phyloP scores from a whole-genome alignment of 495 filamentous ascomycete species.

The Penicillium arizonense region DNA sequence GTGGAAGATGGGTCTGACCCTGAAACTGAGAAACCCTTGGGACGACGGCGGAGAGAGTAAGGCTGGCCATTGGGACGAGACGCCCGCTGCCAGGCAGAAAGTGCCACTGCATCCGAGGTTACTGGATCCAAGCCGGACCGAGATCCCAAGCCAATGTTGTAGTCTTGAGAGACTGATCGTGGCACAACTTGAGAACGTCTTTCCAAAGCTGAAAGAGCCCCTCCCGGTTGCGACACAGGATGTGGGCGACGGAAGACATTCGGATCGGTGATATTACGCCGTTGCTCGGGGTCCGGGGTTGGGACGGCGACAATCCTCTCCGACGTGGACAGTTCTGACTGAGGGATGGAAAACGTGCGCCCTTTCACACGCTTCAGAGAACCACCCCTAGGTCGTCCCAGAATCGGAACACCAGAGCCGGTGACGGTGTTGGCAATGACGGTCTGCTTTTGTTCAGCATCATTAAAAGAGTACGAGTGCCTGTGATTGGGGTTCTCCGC shows the following conservation, averaged over 20 bases:
- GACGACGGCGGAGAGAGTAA: conserved; percentile 34
- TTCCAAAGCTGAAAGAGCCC: conserved; percentile 10
- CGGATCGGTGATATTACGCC: conserved; percentile 45
- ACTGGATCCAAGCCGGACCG: conserved; percentile 18
- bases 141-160: conserved; percentile 17
- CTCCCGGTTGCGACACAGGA: conserved; percentile 18
- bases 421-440: conserved; percentile 24
- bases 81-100: conserved; percentile 26
- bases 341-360: conserved; percentile 34
- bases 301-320: conserved; percentile 20
- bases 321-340: conserved; percentile 20
- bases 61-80: conserved; percentile 9
- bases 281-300: conserved; percentile 21
- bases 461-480: conserved; percentile 22
- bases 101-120: conserved; percentile 30
- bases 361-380: conserved; percentile 35
- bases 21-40: conserved; percentile 47
- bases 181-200: conserved; percentile 13
- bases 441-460: conserved; percentile 22
- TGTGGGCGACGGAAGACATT: conserved; percentile 35
- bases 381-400: conserved; percentile 22
- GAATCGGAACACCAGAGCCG: conserved; percentile 17
- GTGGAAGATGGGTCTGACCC: conserved; percentile 77
- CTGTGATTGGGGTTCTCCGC: conserved; percentile 13
- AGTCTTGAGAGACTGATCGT: conserved; percentile 29